Evolutionary conservation across 2,329 filamentous ascomycete species (phyloP).

Genomic region (Xylariaceae sp.): DNA sequence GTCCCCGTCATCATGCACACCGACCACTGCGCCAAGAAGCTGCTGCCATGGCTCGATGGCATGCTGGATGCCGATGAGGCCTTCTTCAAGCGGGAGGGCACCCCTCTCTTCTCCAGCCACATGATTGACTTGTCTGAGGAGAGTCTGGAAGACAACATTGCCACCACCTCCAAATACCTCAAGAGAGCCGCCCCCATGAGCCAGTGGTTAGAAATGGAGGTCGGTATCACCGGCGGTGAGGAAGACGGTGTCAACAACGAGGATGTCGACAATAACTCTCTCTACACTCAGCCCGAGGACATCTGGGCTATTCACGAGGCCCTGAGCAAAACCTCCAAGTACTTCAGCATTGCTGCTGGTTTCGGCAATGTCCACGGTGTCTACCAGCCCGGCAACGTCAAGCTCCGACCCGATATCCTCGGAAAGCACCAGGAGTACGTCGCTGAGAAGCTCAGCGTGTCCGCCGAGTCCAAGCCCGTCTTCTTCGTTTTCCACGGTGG

Average conservation of each 20-base stretch:
- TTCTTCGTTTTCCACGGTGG: conserved; percentile 99
- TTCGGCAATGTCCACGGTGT: conserved; percentile 99
- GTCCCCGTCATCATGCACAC: conserved; percentile 92
- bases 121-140: conserved; percentile 98
- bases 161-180: conserved; percentile 88
- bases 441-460: conserved; percentile 65
- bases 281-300: conserved; percentile 98
- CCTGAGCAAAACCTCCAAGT: conserved; percentile 79
- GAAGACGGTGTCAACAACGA: conserved; percentile 99
- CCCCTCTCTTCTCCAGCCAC: conserved; percentile 92
- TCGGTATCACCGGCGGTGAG: conserved; percentile 94
- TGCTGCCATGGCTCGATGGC: conserved; percentile 94
- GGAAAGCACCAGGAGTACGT: conserved; percentile 94
- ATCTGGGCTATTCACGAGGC: conserved; percentile 89
- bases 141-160: conserved; percentile 82
- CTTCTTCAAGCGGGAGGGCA: conserved; percentile 89
- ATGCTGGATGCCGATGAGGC: conserved; percentile 63
- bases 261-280: conserved; percentile 86
- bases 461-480: conserved; percentile 81
- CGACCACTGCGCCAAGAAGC: conserved; percentile 99
- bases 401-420: conserved; percentile 92
- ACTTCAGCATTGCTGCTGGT: conserved; percentile 97
- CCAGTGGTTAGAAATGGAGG: conserved; percentile 92
- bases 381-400: conserved; percentile 97
- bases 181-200: conserved; percentile 94